Evolutionary conservation across 1,139 yeast genomes (phyloP).

Genomic region (Suhomyces choctaworum): DNA sequence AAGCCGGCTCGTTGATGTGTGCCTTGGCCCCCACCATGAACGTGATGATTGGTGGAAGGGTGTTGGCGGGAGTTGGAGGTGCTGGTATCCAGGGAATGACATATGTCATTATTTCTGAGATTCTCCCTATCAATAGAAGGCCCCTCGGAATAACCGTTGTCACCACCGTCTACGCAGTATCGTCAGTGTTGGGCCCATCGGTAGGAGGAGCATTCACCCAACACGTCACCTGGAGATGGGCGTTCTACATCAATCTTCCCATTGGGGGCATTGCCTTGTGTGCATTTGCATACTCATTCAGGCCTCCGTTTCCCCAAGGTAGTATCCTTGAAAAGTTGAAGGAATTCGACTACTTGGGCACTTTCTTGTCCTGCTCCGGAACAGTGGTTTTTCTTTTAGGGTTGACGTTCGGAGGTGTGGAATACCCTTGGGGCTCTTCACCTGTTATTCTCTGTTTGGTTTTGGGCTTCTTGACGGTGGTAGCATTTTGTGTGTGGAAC

Average conservation of each 20-base stretch:
- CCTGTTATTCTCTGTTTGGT: constrained; percentile 55
- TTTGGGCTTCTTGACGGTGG: constrained; percentile 48
- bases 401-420: constrained; percentile 53
- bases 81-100: constrained; percentile 32
- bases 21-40: constrained; percentile 38
- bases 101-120: constrained; percentile 32
- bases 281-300: constrained; percentile 46
- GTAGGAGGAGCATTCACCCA: constrained; percentile 29
- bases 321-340: constrained; percentile 38
- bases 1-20: constrained; percentile 58
- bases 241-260: constrained; percentile 71
- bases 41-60: constrained; percentile 40
- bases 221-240: constrained; percentile 73
- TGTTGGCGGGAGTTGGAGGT: constrained; percentile 38
- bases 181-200: constrained; percentile 29
- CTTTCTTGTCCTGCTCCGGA: constrained; percentile 39
- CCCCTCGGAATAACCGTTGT: constrained; percentile 25
- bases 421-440: constrained; percentile 52
- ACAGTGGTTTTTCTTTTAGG: constrained; percentile 48
- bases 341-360: constrained; percentile 49
- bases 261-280: constrained; percentile 58
- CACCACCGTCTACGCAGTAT: constrained; percentile 23
- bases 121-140: constrained; percentile 30
- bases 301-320: constrained; percentile 54
- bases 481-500: constrained; percentile 49